Evolutionary conservation across 139 green algal genomes (phyloP).

Genomic region (Deuterostichococcus epilithicus): DNA sequence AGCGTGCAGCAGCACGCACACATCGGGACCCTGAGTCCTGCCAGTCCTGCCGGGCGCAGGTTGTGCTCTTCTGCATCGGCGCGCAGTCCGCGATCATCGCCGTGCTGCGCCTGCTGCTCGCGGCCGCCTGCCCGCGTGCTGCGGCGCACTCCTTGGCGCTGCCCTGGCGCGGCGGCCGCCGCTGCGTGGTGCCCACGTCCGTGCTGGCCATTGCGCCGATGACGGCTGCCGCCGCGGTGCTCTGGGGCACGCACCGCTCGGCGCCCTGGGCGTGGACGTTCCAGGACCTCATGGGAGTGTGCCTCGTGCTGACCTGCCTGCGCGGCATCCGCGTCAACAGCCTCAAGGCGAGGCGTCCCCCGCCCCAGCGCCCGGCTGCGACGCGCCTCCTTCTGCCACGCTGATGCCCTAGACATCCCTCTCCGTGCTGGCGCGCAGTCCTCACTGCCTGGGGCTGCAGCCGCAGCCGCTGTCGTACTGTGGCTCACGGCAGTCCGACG

Average conservation of each 20-base stretch:
- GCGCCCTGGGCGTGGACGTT: conserved; percentile 61
- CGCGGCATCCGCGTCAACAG: conserved; percentile 57
- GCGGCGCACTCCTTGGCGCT: not conserved
- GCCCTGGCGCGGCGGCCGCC: not conserved
- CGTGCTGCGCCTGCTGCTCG: conserved; percentile 19
- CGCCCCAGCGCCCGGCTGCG: not conserved
- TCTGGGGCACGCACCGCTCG: conserved; percentile 35
- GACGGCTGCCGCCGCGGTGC: conserved; percentile 20
- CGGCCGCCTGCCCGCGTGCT: not conserved
- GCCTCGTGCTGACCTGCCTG: conserved; percentile 69
- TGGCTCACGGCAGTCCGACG: not conserved
- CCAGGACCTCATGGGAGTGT: conserved; percentile 65
- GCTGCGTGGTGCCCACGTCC: conserved; percentile 4
- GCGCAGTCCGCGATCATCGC: conserved; percentile 37
- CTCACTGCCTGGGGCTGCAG: not conserved
- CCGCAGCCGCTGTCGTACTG: not conserved
- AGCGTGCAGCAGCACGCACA: not conserved
- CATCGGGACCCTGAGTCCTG: not conserved
- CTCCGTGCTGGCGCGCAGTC: not conserved
- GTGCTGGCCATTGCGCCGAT: conserved; percentile 20
- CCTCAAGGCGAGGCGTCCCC: conserved; percentile 37
- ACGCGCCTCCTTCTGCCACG: not conserved
- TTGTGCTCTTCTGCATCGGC: conserved; percentile 52
- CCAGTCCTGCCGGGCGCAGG: conserved; percentile 19
- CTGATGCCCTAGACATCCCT: not conserved